Conservation (phyloP, 306 rosid species). For the Cicer cuneatum region DNA sequence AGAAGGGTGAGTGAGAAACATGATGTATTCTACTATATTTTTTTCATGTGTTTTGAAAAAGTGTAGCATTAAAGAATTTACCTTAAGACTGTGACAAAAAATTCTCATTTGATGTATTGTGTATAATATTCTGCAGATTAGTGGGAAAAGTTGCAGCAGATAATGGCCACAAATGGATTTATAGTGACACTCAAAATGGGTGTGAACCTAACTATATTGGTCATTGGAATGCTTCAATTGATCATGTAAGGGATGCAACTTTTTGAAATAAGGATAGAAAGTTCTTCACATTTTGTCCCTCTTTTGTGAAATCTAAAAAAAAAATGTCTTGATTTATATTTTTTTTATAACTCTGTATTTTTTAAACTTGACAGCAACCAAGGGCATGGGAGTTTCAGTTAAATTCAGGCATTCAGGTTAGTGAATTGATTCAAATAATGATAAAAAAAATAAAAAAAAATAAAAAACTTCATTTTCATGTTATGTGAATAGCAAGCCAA, state of each 20-base stretch:
- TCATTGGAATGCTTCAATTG: conserved; percentile 79
- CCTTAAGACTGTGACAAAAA: background rate
- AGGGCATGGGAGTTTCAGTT: conserved; percentile 87
- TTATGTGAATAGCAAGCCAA: background rate
- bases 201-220: conserved; percentile 65
- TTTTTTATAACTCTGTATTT: background rate
- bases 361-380: conserved; percentile 63
- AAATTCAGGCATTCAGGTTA: conserved; percentile 87
- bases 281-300: background rate
- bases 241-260: conserved; percentile 57
- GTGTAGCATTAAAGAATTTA: background rate
- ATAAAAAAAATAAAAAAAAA: background rate
- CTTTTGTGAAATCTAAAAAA: background rate
- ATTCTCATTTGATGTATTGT: conserved; percentile 24
- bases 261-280: background rate
- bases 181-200: conserved; percentile 63
- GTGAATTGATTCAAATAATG: conserved; percentile 40
- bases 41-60: conserved; percentile 2
- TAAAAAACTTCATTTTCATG: background rate
- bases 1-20: conserved; percentile 70
- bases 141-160: conserved; percentile 89
- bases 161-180: conserved; percentile 87
- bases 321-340: background rate
- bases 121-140: conserved; percentile 55
- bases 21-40: background rate